Evolutionary conservation across 164 flowering plant species (phyloP).

Genomic region (Malania oleifera): DNA sequence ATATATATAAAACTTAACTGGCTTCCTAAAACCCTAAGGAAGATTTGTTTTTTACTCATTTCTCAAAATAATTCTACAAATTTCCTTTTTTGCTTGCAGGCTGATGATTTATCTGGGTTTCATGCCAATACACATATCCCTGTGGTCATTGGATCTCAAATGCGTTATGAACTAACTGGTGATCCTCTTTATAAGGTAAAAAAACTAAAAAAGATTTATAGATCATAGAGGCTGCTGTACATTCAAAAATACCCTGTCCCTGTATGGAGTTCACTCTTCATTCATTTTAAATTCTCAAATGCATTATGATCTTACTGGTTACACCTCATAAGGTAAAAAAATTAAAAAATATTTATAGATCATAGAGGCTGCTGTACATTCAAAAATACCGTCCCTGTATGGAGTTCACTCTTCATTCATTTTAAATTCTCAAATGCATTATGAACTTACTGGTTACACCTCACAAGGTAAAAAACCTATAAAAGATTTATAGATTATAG

Average conservation of each 20-base stretch:
- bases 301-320: slow-evolving; percentile 93
- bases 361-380: background rate
- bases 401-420: too few species aligned
- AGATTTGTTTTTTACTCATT: too few species aligned
- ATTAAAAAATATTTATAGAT: background rate
- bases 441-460: slow-evolving; percentile 90
- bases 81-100: slow-evolving; percentile 37
- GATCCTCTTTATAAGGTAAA: slow-evolving; percentile 82
- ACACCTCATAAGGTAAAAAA: slow-evolving; percentile 72
- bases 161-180: slow-evolving; percentile 92
- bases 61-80: background rate
- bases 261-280: too few species aligned
- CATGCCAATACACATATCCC: slow-evolving; percentile 95
- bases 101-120: slow-evolving; percentile 71
- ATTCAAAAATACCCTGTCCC: background rate
- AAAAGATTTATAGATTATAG: background rate
- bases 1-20: too few species aligned
- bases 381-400: background rate
- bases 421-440: slow-evolving; percentile 90
- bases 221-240: background rate
- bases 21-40: too few species aligned
- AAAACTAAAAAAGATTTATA: background rate
- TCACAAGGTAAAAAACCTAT: slow-evolving; percentile 50
- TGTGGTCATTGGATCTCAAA: slow-evolving; percentile 81
- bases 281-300: slow-evolving; percentile 46